Evolutionary conservation across 2,329 filamentous ascomycete species (phyloP).

Genomic region (Tolypocladium ophioglossoides): DNA sequence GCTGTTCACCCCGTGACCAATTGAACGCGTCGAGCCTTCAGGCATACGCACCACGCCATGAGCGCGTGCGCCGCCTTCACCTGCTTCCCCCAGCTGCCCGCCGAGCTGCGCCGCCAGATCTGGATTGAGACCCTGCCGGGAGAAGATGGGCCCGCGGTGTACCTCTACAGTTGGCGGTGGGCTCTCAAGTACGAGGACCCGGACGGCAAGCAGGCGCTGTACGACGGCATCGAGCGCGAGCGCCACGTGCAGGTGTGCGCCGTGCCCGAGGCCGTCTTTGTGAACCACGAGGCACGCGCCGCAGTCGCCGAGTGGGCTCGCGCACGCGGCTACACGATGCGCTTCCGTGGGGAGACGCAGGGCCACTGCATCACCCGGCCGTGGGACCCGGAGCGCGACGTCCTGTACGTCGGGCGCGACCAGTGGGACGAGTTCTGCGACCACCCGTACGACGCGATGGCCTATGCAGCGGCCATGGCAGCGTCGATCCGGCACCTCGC

Average conservation of each 20-base stretch:
- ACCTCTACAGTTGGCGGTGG: slow-evolving; percentile 9
- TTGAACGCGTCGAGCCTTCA: neutral
- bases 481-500: slow-evolving; percentile 10
- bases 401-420: slow-evolving; percentile 9
- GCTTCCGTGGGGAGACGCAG: slow-evolving; percentile 1
- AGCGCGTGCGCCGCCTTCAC: slow-evolving; percentile 5
- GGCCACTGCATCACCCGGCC: slow-evolving; percentile 6
- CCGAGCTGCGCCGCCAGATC: slow-evolving; percentile 14
- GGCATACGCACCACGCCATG: neutral
- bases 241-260: slow-evolving; percentile 7
- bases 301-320: slow-evolving; percentile 8
- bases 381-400: slow-evolving; percentile 7
- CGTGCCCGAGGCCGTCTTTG: slow-evolving; percentile 6
- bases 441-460: neutral
- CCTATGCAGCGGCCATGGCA: slow-evolving; percentile 1
- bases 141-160: slow-evolving; percentile 8
- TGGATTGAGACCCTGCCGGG: slow-evolving; percentile 10
- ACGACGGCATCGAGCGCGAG: neutral
- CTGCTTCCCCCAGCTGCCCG: slow-evolving; percentile 11
- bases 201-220: neutral
- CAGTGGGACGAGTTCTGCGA: slow-evolving; percentile 9
- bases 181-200: slow-evolving; percentile 3
- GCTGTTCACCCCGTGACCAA: neutral
- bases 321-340: slow-evolving; percentile 1
- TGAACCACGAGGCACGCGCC: slow-evolving; percentile 13